Conservation (phyloP, 176 grass and related monocot genomes). For the Oryza glumipatula region DNA sequence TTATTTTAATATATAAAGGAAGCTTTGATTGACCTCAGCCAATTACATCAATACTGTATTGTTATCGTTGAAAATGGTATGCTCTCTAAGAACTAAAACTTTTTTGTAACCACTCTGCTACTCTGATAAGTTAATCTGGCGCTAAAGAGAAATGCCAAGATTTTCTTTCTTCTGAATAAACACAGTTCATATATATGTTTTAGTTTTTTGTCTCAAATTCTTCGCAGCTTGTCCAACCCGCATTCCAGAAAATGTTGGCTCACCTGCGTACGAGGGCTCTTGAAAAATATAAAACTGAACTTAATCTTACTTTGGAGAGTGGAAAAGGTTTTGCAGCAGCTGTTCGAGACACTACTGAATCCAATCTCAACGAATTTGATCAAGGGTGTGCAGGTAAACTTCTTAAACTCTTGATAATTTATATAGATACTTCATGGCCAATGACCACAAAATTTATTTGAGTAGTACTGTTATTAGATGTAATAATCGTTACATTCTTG, state of each 20-base stretch:
- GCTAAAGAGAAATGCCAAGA: not conserved
- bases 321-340: conserved; percentile 65
- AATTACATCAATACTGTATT: conserved; percentile 6
- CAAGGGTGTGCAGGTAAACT: conserved; percentile 53
- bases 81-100: not conserved
- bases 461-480: not conserved
- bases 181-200: not conserved
- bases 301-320: conserved; percentile 61
- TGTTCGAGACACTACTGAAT: conserved; percentile 59
- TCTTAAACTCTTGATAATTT: not conserved
- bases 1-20: too few relatives aligned
- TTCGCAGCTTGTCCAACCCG: conserved; percentile 77
- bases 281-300: conserved; percentile 83
- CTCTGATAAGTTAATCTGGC: not conserved
- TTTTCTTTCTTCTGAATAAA: not conserved
- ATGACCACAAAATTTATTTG: not conserved
- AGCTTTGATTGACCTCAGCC: too few relatives aligned
- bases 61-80: not conserved
- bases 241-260: conserved; percentile 79
- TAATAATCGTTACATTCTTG: not conserved
- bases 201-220: conserved; percentile 17
- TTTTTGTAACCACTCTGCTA: not conserved
- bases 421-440: not conserved
- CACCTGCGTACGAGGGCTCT: conserved; percentile 69
- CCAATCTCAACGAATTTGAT: conserved; percentile 68